Evolutionary conservation across 2,329 filamentous ascomycete genomes (phyloP), one percentile per base, ranked within the genome.

Genomic region (Cadophora sp.): DNA sequence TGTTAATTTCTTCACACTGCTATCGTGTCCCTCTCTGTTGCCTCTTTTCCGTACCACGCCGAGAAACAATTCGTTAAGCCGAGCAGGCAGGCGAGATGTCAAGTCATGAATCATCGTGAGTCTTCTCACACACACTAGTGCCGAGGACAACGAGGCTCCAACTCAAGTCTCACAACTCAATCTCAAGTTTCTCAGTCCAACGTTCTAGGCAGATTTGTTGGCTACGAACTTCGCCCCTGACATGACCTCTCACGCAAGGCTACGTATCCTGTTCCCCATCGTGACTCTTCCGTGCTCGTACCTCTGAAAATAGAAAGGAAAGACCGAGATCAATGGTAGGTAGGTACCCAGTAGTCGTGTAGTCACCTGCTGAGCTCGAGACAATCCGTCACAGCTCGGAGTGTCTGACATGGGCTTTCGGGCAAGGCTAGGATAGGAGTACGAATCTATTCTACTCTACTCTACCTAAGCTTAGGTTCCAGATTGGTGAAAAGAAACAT

Each of bases 31-130:
- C 24, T n/a, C 41, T 48, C 16, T 60, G 41, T 60, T 30, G 58
- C 58, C 55, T 58, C 33, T n/a, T n/a, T n/a, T 41, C 2, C n/a
- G 41, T 43, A 9, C 11, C 11, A 27, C 33, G 8, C n/a, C 18
- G 9, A 9, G 45, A 6, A 18, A 5, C 18, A 6, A 6, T 30
- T 20, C 4, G 4, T 48, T 20, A 41, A 60, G 24, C 41, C 41
- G 39, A 27, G 22, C 13, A 11, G 18, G 50, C n/a, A 33, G 16
- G n/a, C 6, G n/a, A 9, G 20, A 22, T 3, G 3, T n/a, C 14
- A 20, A 43, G 39, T 59, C 39, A 45, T 59, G 56, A 43, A 45
- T 59, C 56, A 59, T 59, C 56, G 39, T 45, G 56, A 59, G 14
- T 20, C 13, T 30, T 60, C n/a, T 24, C 9, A 43, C 55, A 13